Conservation (phyloP, 768 basidiomycete species). For the Mycena rosella region DNA sequence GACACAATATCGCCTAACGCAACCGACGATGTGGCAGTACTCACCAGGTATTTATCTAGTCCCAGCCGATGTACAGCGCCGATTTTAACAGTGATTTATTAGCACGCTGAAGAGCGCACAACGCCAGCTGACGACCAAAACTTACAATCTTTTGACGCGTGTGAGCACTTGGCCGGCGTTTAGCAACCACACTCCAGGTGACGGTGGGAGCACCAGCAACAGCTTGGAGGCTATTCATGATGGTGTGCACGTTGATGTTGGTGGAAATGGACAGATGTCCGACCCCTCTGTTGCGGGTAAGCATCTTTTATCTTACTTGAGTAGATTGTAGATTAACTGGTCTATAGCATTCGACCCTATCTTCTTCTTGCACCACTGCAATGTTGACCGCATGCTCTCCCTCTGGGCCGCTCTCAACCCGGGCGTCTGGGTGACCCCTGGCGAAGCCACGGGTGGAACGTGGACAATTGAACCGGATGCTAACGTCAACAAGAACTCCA, state of each 20-base stretch:
- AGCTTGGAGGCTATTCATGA: constrained; percentile 67
- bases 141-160: constrained; percentile 54
- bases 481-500: constrained; percentile 43
- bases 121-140: constrained; percentile 45
- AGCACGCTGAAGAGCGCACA: constrained; percentile 43
- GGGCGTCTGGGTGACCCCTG: constrained; percentile 52
- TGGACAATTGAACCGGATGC: constrained; percentile 46
- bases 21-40: constrained; percentile 45
- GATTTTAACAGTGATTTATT: constrained; percentile 5
- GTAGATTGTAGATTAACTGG: not conserved
- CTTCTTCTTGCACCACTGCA: constrained; percentile 67
- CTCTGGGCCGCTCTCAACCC: constrained; percentile 65
- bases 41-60: constrained; percentile 42
- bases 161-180: constrained; percentile 58
- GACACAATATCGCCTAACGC: constrained; percentile 40
- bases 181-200: constrained; percentile 57
- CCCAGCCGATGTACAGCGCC: not conserved
- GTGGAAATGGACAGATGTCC: constrained; percentile 59
- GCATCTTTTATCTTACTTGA: constrained; percentile 2
- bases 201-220: constrained; percentile 52
- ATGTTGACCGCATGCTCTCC: constrained; percentile 65
- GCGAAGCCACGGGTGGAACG: constrained; percentile 46
- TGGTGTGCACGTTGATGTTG: constrained; percentile 58
- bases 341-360: constrained; percentile 62
- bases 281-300: constrained; percentile 56